Conservation (phyloP, 2,329 filamentous ascomycete genomes). For the Cryphonectria japonica region DNA sequence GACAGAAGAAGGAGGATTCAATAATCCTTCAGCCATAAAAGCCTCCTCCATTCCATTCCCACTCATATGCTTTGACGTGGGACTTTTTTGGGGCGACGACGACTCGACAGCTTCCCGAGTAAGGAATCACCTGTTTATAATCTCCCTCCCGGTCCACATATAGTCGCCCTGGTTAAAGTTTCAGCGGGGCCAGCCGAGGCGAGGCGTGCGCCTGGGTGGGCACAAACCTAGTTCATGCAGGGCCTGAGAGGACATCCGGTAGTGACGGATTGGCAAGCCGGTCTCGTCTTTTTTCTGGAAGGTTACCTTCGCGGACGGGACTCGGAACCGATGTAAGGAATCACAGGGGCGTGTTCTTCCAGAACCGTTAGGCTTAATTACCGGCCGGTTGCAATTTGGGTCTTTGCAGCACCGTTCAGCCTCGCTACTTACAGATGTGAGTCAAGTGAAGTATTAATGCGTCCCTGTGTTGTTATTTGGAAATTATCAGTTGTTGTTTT, state of each 20-base stretch:
- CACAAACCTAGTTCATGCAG: background rate
- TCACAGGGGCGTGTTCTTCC: background rate
- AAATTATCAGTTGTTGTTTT: background rate
- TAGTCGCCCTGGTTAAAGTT: conserved; percentile 11
- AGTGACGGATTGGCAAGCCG: conserved; percentile 1
- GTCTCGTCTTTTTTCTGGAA: background rate
- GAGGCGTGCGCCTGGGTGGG: conserved; percentile 11
- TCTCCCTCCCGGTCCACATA: background rate
- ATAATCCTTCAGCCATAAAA: background rate
- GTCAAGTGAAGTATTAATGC: background rate
- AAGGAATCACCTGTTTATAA: conserved; percentile 1
- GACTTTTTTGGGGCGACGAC: background rate
- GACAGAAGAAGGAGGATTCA: background rate
- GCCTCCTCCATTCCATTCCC: background rate
- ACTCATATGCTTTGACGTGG: background rate
- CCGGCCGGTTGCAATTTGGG: background rate
- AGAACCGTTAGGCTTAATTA: background rate
- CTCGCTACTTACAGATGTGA: background rate
- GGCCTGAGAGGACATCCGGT: background rate
- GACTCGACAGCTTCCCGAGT: background rate
- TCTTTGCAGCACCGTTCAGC: background rate
- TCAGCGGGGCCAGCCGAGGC: conserved; percentile 8
- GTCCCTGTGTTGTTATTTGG: background rate
- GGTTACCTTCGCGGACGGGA: background rate
- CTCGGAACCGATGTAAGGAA: background rate